Conservation (phyloP, 257 asterid species). For the Verbena officinalis region DNA sequence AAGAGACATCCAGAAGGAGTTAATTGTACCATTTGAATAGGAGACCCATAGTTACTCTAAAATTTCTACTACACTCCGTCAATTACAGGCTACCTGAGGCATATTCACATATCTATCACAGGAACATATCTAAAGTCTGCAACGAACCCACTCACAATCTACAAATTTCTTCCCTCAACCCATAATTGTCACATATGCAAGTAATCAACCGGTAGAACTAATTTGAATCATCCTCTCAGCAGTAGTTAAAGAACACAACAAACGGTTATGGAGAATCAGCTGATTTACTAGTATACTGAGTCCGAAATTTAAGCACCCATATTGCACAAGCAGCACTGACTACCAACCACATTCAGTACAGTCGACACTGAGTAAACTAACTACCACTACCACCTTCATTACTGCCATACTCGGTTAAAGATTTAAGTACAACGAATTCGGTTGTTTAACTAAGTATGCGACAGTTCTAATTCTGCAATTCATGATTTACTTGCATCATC, state of each 20-base stretch:
- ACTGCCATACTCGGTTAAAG: constrained; percentile 6
- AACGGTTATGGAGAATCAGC: not conserved
- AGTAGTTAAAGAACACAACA: not conserved
- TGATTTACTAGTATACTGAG: not conserved
- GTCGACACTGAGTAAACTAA: not conserved
- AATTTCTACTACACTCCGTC: not conserved
- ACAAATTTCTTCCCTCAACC: not conserved
- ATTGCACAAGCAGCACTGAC: constrained; percentile 1
- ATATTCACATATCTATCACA: not conserved
- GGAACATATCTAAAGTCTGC: not conserved
- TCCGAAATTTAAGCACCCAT: constrained; percentile 3
- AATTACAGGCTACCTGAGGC: not conserved
- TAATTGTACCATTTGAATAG: not conserved
- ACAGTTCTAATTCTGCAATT: not conserved
- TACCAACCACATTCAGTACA: too few relatives aligned
- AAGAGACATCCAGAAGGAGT: not conserved
- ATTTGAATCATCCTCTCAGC: not conserved
- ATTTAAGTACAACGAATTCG: not conserved
- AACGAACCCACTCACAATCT: not conserved
- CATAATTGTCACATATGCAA: constrained; percentile 10
- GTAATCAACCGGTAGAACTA: constrained; percentile 3
- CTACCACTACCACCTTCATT: not conserved
- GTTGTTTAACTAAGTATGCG: not conserved
- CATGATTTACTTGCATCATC: constrained; percentile 9
- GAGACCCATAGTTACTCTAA: not conserved